A percentile compares a stretch with the other conserved stretches of the same genome.
Evolutionary conservation across 2,329 filamentous ascomycete species (phyloP).

Genomic region (Gremmenia infestans): DNA sequence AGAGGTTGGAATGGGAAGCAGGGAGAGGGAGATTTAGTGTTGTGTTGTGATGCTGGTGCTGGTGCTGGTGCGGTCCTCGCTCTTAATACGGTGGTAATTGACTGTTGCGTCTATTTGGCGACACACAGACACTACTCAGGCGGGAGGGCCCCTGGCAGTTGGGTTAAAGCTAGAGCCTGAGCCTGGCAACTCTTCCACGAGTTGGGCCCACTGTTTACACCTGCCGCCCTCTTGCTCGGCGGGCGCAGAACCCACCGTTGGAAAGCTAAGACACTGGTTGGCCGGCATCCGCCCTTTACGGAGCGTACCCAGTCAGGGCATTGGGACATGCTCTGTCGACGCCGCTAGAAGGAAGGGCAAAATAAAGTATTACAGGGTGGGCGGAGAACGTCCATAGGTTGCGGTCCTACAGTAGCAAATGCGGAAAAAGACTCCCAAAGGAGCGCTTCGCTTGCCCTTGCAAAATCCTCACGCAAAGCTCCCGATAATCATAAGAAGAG

Average conservation of each 20-base stretch:
- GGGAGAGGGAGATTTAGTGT: constrained; percentile 3
- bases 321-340: not conserved
- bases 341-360: not conserved
- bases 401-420: not conserved
- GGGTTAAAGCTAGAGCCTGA: not conserved
- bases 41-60: not conserved
- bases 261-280: not conserved
- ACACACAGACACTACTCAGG: not conserved
- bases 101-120: constrained; percentile 2
- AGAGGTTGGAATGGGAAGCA: not conserved
- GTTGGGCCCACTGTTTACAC: not conserved
- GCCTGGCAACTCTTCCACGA: not conserved
- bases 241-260: not conserved
- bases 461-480: not conserved
- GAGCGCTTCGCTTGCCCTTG: not conserved
- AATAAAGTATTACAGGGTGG: not conserved
- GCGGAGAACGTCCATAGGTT: not conserved
- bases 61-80: not conserved
- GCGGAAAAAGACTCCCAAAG: not conserved
- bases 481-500: not conserved
- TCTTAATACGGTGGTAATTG: not conserved
- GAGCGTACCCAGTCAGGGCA: not conserved
- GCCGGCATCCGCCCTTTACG: not conserved
- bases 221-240: constrained; percentile 1
- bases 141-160: not conserved